Evolutionary conservation across 495 filamentous ascomycete genomes (phyloP), one percentile per base, ranked within the genome.

Genomic region (Neurospora sp.): DNA sequence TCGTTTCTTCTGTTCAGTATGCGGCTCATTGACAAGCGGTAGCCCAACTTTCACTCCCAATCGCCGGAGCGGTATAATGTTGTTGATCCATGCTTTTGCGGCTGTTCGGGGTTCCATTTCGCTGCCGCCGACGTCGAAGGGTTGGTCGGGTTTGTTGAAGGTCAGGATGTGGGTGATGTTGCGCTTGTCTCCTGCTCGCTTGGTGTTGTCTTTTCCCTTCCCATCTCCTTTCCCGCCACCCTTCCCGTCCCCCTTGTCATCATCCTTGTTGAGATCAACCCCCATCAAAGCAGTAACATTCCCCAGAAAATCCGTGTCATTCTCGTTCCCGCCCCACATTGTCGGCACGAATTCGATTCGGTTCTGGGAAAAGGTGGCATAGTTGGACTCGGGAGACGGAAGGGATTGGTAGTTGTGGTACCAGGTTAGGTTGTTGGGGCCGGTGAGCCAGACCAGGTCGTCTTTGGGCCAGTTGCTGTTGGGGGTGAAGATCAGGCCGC

Each of bases 61-160:
- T 66, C 83, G 75, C 0, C 75, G 81, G 73, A 92, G 80, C 0
- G 91, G 91, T 76, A 89, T 83, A 16, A 92, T 82, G 73, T 91
- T 82, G 3, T 75, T 76, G 40, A 85, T 84, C 90, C 89, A 92
- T 6, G 82, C 80, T 46, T 78, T 72, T 0, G 90, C 90, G 0
- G 90, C 90, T 0, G 77, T 75, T 0, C 75, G 74, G 0, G 89
- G 83, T 14, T 76, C 70, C 39, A 92, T 83, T 70, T 81, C 75
- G 70, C 81, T 84, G 1, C 90, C 91, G 39, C 90, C 91, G 3
- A 80, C 84, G 4, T 70, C 69, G 0, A 72, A 69, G 1, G 75
- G 72, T 71, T 83, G 85, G 76, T 92, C 90, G 0, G 90, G 90
- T 75, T 92, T 89, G 78, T 91, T 92, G 82, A 90, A 91, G 10